These are phyloP conservation scores for Centaurea solstitialis DNA, from an alignment of 129 eudicot species.

Conservation along the genomic window DNA sequence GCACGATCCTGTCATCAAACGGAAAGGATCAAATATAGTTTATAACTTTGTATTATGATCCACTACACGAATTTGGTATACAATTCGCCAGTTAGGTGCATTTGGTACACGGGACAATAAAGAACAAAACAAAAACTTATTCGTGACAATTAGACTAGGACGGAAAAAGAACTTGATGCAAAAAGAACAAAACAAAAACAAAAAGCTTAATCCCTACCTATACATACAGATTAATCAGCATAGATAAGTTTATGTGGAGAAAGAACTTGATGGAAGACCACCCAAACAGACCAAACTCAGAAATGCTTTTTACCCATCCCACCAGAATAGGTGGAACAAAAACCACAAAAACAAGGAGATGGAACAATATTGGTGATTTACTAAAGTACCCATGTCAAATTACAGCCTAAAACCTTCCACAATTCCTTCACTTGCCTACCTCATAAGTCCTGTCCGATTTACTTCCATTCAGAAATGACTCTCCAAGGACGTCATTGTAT, in stretches of 20 bases:
- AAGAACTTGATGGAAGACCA: too few species aligned
- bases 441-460: neutral
- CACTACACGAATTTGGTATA: neutral
- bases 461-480: neutral
- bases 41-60: neutral
- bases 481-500: neutral
- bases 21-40: neutral
- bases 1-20: slow-evolving; percentile 12
- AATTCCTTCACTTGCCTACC: neutral
- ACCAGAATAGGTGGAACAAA: neutral
- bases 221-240: too few species aligned
- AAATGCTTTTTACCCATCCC: neutral
- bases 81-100: neutral
- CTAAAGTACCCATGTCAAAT: neutral
- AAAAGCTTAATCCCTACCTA: too few species aligned
- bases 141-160: neutral
- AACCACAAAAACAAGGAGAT: neutral
- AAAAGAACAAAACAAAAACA: too few species aligned
- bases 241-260: too few species aligned
- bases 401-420: neutral
- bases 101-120: neutral
- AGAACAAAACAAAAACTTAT: neutral
- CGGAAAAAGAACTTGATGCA: neutral
- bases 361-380: neutral
- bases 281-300: too few species aligned